Evolutionary conservation across 2,329 filamentous ascomycete genomes (phyloP).

Genomic region (Fusarium newnesense): DNA sequence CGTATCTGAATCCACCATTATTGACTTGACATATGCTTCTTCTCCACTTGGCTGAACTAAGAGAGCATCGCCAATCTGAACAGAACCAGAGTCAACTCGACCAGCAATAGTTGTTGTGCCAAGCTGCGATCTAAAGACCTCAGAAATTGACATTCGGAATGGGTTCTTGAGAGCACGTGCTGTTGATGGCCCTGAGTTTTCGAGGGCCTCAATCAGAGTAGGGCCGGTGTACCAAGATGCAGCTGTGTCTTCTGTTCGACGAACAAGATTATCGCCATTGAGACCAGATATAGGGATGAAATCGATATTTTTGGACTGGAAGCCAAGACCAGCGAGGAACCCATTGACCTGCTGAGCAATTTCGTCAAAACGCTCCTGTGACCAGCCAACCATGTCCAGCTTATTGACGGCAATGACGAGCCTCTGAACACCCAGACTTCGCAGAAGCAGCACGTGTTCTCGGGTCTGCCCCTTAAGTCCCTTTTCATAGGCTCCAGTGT

Average conservation of each 20-base stretch:
- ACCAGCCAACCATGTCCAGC: slow-evolving; percentile 88
- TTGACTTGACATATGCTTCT: slow-evolving; percentile 80
- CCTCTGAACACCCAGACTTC: slow-evolving; percentile 89
- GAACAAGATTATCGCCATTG: slow-evolving; percentile 85
- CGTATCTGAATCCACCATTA: slow-evolving; percentile 78
- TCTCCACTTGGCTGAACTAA: slow-evolving; percentile 84
- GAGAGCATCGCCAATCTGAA: slow-evolving; percentile 86
- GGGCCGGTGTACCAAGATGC: slow-evolving; percentile 83
- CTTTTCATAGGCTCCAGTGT: slow-evolving; percentile 90
- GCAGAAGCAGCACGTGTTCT: slow-evolving; percentile 88
- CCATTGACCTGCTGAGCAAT: slow-evolving; percentile 85
- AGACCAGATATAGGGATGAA: slow-evolving; percentile 93
- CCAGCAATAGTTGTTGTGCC: slow-evolving; percentile 88
- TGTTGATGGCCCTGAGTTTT: slow-evolving; percentile 78
- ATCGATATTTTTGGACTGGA: slow-evolving; percentile 80
- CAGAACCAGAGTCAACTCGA: slow-evolving; percentile 82
- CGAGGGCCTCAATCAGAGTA: slow-evolving; percentile 85
- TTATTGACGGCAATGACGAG: slow-evolving; percentile 96
- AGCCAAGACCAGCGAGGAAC: slow-evolving; percentile 85
- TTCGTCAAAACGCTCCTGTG: slow-evolving; percentile 81
- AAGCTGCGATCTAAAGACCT: slow-evolving; percentile 84
- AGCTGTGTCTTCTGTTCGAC: slow-evolving; percentile 62
- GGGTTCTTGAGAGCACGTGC: slow-evolving; percentile 77
- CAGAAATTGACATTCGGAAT: slow-evolving; percentile 85
- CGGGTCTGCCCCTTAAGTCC: slow-evolving; percentile 93